Base-by-base conservation (phyloP, 2,329 filamentous ascomycete species). In the Byssothecium circinans region DNA sequence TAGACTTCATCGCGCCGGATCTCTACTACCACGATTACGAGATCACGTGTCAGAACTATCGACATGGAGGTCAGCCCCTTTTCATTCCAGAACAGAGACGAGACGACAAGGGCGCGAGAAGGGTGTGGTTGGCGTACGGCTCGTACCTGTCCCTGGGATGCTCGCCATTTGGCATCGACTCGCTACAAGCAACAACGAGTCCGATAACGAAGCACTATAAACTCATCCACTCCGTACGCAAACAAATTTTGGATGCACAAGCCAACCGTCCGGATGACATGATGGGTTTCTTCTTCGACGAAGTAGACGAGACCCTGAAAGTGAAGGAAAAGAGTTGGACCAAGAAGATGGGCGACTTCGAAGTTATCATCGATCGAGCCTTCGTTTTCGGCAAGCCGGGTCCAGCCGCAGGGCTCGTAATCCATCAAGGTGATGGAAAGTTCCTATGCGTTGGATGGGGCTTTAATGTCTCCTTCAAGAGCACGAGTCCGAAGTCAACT, bases 61-160 rank as follows among this genome's bases (percentile, higher is more conserved):
- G 70, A 2, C 74, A 77, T 41, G 61, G 69, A 3, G 59, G 63
- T 10, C 74, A 79, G 51, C 69, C 76, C 0, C 66, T 81, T 0
- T 79, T 80, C 52, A 79, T 81, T 30, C 78, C 78, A 0, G 78
- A 81, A 61, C 78, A 80, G 54, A 67, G 77, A 4, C 69, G 78
- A 11, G 78, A 80, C 43, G 75, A 76, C 65, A 55, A 60, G 5
- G 62, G 62, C 3, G 57, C 56, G 3, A 50, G 62, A 17, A 53
- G 62, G 1, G 50, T 64, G 5, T 65, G 62, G 62, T 46, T 51
- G 7, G 61, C 61, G 1, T 64, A 64, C 30, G 60, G 53, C 14
- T 61, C 53, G 14, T 60, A 53, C 35, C 57, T 50, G 14, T 50
- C 56, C 11, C 50, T 60, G 8, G 60, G 43, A 5, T 60, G 45